Evolutionary conservation across 768 basidiomycete genomes (phyloP), one percentile per base, ranked within the genome.

Genomic region (Mycena polygramma): DNA sequence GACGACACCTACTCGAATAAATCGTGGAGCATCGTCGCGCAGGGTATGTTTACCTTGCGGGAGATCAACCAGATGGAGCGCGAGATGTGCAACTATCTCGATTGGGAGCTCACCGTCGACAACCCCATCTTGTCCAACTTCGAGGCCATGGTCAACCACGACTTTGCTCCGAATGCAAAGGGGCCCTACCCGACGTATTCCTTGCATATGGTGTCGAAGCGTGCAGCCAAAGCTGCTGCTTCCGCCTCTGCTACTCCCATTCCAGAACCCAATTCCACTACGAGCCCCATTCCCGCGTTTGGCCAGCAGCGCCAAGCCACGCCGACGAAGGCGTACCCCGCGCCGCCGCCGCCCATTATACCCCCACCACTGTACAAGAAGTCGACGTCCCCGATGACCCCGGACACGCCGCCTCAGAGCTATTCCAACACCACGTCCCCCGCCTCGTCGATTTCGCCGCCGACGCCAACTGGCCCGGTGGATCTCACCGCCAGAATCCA

Each of bases 51-150:
- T 75, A 86, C 85, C 4, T 82, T 97, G 9, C 87, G 93, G 54
- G 96, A 97, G 86, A 92, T 98, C 77, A 98, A 98, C 80, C 95
- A 97, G 85, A 96, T 97, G 95, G 96, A 97, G 83, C 84, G 95
- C 26, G 95, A 97, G 81, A 96, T 98, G 92, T 95, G 87, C 76
- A 85, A 89, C 19, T 99, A 98, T 77, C 84, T 99, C 52, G 96
- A 97, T 78, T 98, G 96, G 96, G 92, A 94, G 76, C 83, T 94
- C 9, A 93, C 90, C 51, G 91, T 94, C 60, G 92, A 94, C 60
- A 87, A 90, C 0, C 76, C 83, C 0, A 89, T 90, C 0, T 81
- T 94, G 0, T 71, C 75, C 5, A 89, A 87, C 46, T 94, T 94
- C 75, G 90, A 93, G 74, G 75, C 76, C 0, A 87, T 87, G 76